A percentile compares a stretch with the other conserved stretches of the same genome.
phyloP scores from a whole-genome alignment of 2,329 filamentous ascomycete genomes.

The Knufia petricola region DNA sequence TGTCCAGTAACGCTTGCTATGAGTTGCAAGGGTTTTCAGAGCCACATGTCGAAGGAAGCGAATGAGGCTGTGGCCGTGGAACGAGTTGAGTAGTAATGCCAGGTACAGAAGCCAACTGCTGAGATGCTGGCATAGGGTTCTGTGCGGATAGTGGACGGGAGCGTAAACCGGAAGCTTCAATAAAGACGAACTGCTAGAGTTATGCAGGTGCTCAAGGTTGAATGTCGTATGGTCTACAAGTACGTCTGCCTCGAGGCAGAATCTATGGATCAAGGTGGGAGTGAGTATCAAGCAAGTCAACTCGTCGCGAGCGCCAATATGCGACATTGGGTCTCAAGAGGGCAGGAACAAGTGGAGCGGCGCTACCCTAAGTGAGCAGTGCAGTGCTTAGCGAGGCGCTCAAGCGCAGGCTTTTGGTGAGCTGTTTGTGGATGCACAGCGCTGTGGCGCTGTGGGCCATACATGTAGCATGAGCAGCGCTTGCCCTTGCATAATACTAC shows the following conservation, averaged over 20 bases:
- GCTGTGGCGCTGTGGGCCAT: not conserved
- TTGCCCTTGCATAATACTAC: not conserved
- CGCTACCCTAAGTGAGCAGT: not conserved
- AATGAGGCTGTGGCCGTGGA: not conserved
- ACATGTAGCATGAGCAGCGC: not conserved
- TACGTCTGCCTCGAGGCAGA: slow-evolving; percentile 5
- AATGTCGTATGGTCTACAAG: not conserved
- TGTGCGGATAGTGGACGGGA: not conserved
- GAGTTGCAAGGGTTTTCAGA: not conserved
- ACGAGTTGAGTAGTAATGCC: not conserved
- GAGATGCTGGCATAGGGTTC: not conserved
- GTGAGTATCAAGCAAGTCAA: not conserved
- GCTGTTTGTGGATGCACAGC: not conserved
- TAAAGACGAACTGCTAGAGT: not conserved
- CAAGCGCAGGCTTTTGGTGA: not conserved
- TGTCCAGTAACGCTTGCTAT: too few species aligned
- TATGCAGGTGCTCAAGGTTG: not conserved
- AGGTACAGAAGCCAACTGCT: not conserved
- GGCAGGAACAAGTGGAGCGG: not conserved
- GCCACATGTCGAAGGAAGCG: too few species aligned
- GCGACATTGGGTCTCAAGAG: not conserved
- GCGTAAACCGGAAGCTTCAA: not conserved
- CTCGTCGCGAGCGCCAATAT: not conserved
- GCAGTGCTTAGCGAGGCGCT: not conserved
- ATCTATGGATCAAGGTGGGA: not conserved